These are phyloP conservation scores for Penicillium sp. DNA, from an alignment of 2,329 filamentous ascomycete genomes.

Conservation along the genomic window DNA sequence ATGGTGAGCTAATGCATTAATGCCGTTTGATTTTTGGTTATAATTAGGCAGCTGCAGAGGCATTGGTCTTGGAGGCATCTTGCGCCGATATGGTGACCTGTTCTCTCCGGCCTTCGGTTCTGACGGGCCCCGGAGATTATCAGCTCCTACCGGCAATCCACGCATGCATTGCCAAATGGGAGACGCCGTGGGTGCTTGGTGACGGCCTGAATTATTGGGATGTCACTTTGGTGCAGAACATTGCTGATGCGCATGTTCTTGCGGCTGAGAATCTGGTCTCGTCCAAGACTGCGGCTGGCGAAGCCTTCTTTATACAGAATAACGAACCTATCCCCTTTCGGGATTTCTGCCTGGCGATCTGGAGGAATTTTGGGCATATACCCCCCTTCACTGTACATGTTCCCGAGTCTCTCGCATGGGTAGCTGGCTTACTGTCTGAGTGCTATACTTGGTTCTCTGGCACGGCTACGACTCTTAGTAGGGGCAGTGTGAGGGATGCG, in stretches of 20 bases:
- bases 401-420: conserved; percentile 47
- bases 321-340: conserved; percentile 44
- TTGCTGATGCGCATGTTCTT: conserved; percentile 44
- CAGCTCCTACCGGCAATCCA: conserved; percentile 42
- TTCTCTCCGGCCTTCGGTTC: conserved; percentile 40
- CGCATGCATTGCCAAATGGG: conserved; percentile 40
- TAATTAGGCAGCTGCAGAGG: conserved; percentile 40
- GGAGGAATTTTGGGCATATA: conserved; percentile 46
- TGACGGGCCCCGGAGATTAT: conserved; percentile 42
- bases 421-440: conserved; percentile 46
- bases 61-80: conserved; percentile 37
- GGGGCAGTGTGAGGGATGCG: conserved; percentile 54
- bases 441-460: conserved; percentile 46
- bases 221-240: conserved; percentile 41
- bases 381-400: conserved; percentile 48
- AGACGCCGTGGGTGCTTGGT: conserved; percentile 41
- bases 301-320: conserved; percentile 46
- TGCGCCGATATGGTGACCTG: conserved; percentile 33
- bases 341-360: conserved; percentile 42
- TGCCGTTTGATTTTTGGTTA: background rate
- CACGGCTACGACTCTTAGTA: conserved; percentile 44
- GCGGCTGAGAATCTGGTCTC: conserved; percentile 41
- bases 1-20: conserved; percentile 1
- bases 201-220: conserved; percentile 43
- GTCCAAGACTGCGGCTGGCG: conserved; percentile 38